phyloP scores from a whole-genome alignment of 2,329 filamentous ascomycete species.

The Zalaria obscura region DNA sequence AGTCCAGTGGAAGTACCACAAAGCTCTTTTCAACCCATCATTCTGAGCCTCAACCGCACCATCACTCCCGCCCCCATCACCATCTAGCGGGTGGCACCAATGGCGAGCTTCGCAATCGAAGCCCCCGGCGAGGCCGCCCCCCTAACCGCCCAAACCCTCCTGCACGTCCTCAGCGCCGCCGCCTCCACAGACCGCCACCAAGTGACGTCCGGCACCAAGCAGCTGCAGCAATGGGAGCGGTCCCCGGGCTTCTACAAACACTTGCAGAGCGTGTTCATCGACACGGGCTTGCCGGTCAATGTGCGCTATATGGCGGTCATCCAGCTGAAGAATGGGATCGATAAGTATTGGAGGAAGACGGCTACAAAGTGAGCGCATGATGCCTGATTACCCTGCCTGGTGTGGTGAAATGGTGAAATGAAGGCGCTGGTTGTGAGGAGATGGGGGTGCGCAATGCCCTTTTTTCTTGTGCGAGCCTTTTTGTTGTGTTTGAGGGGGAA shows the following conservation, averaged over 20 bases:
- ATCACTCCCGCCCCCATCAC: too few relatives aligned
- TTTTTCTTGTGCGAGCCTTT: too few relatives aligned
- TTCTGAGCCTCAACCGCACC: too few relatives aligned
- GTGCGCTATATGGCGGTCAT: slow-evolving; percentile 84
- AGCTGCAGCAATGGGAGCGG: slow-evolving; percentile 37
- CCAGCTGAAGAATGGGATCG: slow-evolving; percentile 91
- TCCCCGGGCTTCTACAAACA: slow-evolving; percentile 32
- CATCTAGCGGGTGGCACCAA: neutral
- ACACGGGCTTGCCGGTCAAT: slow-evolving; percentile 60
- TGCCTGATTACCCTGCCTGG: neutral
- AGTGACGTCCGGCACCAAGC: slow-evolving; percentile 37
- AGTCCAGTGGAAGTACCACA: too few relatives aligned
- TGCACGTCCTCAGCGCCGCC: slow-evolving; percentile 34
- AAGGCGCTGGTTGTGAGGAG: too few relatives aligned
- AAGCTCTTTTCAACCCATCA: too few relatives aligned
- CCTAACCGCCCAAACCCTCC: slow-evolving; percentile 31
- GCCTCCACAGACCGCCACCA: slow-evolving; percentile 32
- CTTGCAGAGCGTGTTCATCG: slow-evolving; percentile 57
- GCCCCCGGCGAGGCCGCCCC: slow-evolving; percentile 64
- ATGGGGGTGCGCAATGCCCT: too few relatives aligned
- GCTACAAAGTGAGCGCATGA: slow-evolving; percentile 43
- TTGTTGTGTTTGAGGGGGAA: too few relatives aligned
- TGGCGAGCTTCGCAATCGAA: slow-evolving; percentile 40
- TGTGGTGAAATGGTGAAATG: too few relatives aligned
- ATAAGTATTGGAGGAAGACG: slow-evolving; percentile 82